Evolutionary conservation across 2,329 filamentous ascomycete species (phyloP), one percentile per base, ranked within the genome.

Genomic region (Blastomyces silverae): DNA sequence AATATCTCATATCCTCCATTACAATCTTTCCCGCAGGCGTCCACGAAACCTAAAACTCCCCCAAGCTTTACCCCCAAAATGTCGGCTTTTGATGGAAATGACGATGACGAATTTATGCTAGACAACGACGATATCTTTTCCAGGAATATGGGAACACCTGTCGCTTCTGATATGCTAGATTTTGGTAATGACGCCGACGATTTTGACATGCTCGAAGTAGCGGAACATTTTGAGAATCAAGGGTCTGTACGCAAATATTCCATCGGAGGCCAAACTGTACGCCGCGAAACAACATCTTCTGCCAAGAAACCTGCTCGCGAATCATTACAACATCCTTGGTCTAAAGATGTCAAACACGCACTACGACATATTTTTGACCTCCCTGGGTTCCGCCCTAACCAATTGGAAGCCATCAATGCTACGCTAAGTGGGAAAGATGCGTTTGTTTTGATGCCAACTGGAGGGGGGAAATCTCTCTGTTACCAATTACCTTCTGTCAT

Each of bases 401-500:
- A 99, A 73, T 82, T 97, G 1, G 91, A 97, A 76, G 92, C 94
- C 17, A 97, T 99, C 75, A 97, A 99, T 75, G 89, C 92, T 1
- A 97, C 94, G 0, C 80, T 99, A 57, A 82, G 81, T 39, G 94
- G 93, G 2, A 87, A 93, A 68, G 93, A 99, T 76, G 89, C 90
- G 0, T 99, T 99, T 74, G 89, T 99, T 20, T 81, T 99, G 50
- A 99, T 99, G 94, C 94, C 95, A 2, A 99, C 94, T 0, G 94
- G 94, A 63, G 94, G 94, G 66, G 94, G 94, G 53, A 99, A 99
- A 74, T 97, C 93, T 0, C 82, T 99, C 1, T 97, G 94, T 75
- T 99, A 99, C 74, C 95, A 99, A 75, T 80, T 99, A 15, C 95
- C 94, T 17, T 91, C 94, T 1, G 85, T 97, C 25, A 83, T 99